These are phyloP conservation scores for Zasmidium cellare DNA, from an alignment of 2,329 filamentous ascomycete species.

Conservation along the genomic window DNA sequence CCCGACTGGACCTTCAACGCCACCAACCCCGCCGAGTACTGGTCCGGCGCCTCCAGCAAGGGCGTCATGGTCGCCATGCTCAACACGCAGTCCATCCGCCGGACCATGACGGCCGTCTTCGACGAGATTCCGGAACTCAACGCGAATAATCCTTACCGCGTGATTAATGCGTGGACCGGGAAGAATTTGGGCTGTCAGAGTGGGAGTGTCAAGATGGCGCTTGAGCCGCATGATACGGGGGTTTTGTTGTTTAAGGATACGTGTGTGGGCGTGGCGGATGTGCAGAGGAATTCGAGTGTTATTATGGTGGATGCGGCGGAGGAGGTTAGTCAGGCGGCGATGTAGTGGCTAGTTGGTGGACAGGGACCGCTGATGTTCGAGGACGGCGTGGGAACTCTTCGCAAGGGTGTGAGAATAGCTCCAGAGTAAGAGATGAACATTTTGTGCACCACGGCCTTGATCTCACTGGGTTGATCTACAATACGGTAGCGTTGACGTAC, in stretches of 20 bases:
- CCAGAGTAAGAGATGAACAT: no score
- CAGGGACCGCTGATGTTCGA: no score
- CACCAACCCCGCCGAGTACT: background rate
- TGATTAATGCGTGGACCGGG: background rate
- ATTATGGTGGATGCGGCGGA: background rate
- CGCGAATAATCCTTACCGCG: background rate
- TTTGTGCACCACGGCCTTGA: no score
- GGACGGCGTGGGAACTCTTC: no score
- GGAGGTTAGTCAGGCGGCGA: background rate
- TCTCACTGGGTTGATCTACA: no score
- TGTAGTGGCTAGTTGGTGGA: no score
- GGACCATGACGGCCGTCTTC: background rate
- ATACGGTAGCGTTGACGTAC: no score
- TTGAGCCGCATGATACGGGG: background rate
- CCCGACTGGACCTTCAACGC: background rate
- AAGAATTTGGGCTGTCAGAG: background rate
- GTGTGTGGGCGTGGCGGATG: background rate
- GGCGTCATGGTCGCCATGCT: background rate
- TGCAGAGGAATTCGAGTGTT: background rate
- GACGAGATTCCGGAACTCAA: background rate
- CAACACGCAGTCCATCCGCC: background rate
- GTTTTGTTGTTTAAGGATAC: background rate
- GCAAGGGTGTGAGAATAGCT: no score
- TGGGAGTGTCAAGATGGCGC: background rate
- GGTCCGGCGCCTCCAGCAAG: background rate